These are phyloP conservation scores for Tulasnella sp. DNA, from an alignment of 768 basidiomycete genomes.

Conservation along the genomic window DNA sequence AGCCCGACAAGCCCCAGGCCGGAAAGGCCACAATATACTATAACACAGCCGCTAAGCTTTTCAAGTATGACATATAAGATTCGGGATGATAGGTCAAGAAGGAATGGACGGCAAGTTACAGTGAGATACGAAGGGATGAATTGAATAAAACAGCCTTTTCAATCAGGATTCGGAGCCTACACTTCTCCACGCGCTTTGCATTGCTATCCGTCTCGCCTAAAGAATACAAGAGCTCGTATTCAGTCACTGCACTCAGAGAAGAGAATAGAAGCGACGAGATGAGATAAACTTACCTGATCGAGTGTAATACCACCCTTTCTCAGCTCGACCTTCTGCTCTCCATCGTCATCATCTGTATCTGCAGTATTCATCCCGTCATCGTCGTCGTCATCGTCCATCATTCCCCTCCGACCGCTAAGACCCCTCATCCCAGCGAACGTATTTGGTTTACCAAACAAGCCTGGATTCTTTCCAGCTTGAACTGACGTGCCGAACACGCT, in stretches of 20 bases:
- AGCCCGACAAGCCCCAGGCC: too few species aligned
- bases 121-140: too few species aligned
- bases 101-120: too few species aligned
- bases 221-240: constrained; percentile 6
- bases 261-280: neutral
- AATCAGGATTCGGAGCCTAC: neutral
- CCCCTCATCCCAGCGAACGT: constrained; percentile 72
- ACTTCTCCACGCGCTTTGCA: constrained; percentile 85
- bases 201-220: constrained; percentile 71
- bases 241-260: constrained; percentile 2
- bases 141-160: too few species aligned
- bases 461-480: constrained; percentile 22
- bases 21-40: too few species aligned
- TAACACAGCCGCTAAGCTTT: too few species aligned
- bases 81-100: too few species aligned
- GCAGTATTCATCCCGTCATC: constrained; percentile 32
- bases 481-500: constrained; percentile 83
- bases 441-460: constrained; percentile 15
- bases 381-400: constrained; percentile 60
- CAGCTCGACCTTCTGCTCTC: constrained; percentile 64
- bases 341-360: constrained; percentile 30
- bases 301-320: constrained; percentile 78
- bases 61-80: too few species aligned
- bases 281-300: constrained; percentile 59
- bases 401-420: constrained; percentile 34